Percentiles rank a stretch among this genome's conserved stretches.
phyloP scores from a whole-genome alignment of 148 eudicot species.

The Vaccinium macrocarpon region DNA sequence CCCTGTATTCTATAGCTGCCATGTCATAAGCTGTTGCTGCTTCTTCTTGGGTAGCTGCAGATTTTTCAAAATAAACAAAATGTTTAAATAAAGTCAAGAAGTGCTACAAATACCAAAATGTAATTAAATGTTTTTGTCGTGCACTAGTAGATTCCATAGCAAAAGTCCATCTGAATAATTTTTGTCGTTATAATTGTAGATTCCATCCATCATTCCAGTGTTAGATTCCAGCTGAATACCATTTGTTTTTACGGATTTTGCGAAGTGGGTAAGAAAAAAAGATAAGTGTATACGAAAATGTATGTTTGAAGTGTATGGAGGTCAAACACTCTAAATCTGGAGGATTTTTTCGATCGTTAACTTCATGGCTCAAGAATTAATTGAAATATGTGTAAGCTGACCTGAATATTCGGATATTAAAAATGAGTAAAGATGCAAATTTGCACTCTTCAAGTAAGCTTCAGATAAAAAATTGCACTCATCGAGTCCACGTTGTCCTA shows the following conservation, averaged over 20 bases:
- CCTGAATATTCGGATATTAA: no score
- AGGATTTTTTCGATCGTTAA: no score
- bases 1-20: conserved; percentile 80
- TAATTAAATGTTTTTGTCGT: neutral
- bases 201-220: neutral
- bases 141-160: neutral
- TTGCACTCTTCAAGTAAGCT: no score
- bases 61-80: neutral
- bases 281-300: no score
- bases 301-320: no score
- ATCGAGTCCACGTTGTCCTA: no score
- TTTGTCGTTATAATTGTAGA: neutral
- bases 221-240: neutral
- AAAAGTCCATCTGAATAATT: neutral
- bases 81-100: neutral
- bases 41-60: conserved; percentile 86
- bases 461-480: no score
- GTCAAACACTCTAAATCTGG: no score
- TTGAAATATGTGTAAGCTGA: no score
- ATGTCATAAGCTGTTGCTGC: conserved; percentile 86
- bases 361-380: no score
- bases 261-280: no score
- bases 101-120: neutral
- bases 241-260: neutral
- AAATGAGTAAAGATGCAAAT: no score